These are phyloP conservation scores for Debaryomyces psychrophilus DNA, from an alignment of 1,139 yeast species.

Conservation along the genomic window DNA sequence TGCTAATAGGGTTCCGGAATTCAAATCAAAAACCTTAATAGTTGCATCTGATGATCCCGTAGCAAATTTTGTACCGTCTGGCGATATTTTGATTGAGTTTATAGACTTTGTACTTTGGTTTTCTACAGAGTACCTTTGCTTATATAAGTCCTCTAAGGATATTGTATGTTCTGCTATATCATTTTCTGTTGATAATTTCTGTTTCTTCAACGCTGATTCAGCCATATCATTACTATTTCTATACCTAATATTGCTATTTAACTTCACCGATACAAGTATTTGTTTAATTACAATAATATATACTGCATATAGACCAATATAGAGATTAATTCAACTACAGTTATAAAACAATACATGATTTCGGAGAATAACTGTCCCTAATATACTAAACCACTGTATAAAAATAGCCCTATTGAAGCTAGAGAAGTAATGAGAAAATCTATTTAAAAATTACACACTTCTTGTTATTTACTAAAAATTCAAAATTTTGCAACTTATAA, in stretches of 20 bases:
- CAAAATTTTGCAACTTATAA: constrained; percentile 1
- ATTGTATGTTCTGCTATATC: neutral
- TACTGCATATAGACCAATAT: neutral
- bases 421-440: neutral
- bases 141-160: constrained; percentile 10
- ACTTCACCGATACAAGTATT: neutral
- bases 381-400: too few relatives aligned
- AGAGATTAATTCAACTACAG: too few relatives aligned
- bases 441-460: too few relatives aligned
- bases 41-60: constrained; percentile 44
- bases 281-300: neutral
- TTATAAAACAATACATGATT: too few relatives aligned
- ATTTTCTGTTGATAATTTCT: neutral
- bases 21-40: constrained; percentile 28
- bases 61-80: constrained; percentile 67
- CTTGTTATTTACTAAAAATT: neutral
- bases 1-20: constrained; percentile 26
- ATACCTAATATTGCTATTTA: neutral
- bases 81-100: constrained; percentile 63
- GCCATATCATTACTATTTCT: constrained; percentile 10
- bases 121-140: constrained; percentile 7
- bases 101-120: constrained; percentile 15
- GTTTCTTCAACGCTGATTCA: constrained; percentile 12
- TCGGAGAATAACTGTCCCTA: neutral
- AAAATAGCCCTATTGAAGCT: too few relatives aligned